A percentile compares a stretch with the other conserved stretches of the same genome.
These are phyloP conservation scores for Pichia norvegensis DNA, from an alignment of 1,139 yeast species.

Conservation along the genomic window DNA sequence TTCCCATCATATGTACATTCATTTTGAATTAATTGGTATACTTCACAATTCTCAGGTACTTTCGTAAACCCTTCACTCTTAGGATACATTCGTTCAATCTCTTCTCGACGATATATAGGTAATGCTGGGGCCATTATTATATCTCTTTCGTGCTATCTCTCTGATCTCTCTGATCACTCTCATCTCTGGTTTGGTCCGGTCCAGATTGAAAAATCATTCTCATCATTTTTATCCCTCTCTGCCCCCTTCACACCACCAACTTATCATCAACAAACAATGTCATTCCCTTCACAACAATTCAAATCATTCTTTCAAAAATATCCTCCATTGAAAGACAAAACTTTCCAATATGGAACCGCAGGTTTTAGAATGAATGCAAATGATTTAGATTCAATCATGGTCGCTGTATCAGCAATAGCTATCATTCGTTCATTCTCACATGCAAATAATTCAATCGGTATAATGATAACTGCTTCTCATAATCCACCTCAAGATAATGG, in stretches of 20 bases:
- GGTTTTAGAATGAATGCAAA: conserved; percentile 82
- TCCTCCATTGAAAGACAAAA: conserved; percentile 40
- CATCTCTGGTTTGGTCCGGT: too few species aligned
- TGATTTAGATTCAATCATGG: conserved; percentile 72
- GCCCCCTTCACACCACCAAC: not conserved
- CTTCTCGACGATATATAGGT: conserved; percentile 26
- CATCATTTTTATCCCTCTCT: not conserved
- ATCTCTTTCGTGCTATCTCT: not conserved
- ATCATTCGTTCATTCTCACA: conserved; percentile 67
- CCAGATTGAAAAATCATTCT: conserved; percentile 25
- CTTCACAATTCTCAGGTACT: conserved; percentile 19
- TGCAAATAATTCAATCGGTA: conserved; percentile 64
- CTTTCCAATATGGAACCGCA: conserved; percentile 83
- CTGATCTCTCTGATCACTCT: not conserved
- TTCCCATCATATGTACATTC: conserved; percentile 30
- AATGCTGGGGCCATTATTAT: conserved; percentile 28
- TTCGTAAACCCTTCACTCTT: conserved; percentile 1
- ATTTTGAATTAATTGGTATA: conserved; percentile 25
- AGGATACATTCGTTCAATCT: conserved; percentile 21
- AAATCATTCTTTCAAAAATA: conserved; percentile 31
- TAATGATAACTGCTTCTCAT: conserved; percentile 96
- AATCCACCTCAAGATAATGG: conserved; percentile 95
- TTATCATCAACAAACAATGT: not conserved
- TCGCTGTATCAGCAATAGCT: conserved; percentile 78
- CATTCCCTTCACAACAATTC: conserved; percentile 26